Evolutionary conservation across 1,139 yeast genomes (phyloP), one percentile per base, ranked within the genome.

Genomic region (Kodamaea plutei): DNA sequence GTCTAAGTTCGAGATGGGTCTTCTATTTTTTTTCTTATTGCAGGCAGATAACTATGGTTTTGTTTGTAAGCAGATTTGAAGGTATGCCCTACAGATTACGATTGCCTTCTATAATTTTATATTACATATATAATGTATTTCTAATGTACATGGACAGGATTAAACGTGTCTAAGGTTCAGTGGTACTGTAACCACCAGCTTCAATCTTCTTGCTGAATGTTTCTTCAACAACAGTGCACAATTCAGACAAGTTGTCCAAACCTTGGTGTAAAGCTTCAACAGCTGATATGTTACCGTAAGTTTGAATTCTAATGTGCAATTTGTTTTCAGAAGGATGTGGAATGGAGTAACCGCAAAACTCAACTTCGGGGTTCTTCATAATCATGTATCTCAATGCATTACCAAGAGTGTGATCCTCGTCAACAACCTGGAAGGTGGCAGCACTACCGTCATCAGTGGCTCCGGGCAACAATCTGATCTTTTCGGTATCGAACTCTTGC

Each of bases 291-390:
- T 74, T 70, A 29, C 93, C 96, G 52, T 88, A 89, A 1, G 98
- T 93, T 61, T 91, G 98, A 43, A 91, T 87, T 61, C 98, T 78
- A 36, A 91, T 57, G 62, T 93, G 88, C 61, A 91, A 65, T 48
- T 84, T 83, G 39, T 87, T 75, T 60, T 93, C 98, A 20, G 96
- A 85, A 17, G 98, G 98, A 61, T 91, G 98, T n/a, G 98, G 98
- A 41, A 91, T 93, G 29, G 96, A 85, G 63, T 91, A 91, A 36
- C 98, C 98, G 54, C 97, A 91, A 58, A 93, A 91, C 53, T 91
- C 98, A 20, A 91, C 97, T 45, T 88, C 95, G 23, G 96, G 96
- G 61, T 91, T 91, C 63, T 89, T 89, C 96, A 91, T 88, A 48
- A 91, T 87, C 52, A 91, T 78, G 58, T 88, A 89, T 55, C 96